Conservation (phyloP, 75 land plant genomes). For the Azolla pinnata region DNA sequence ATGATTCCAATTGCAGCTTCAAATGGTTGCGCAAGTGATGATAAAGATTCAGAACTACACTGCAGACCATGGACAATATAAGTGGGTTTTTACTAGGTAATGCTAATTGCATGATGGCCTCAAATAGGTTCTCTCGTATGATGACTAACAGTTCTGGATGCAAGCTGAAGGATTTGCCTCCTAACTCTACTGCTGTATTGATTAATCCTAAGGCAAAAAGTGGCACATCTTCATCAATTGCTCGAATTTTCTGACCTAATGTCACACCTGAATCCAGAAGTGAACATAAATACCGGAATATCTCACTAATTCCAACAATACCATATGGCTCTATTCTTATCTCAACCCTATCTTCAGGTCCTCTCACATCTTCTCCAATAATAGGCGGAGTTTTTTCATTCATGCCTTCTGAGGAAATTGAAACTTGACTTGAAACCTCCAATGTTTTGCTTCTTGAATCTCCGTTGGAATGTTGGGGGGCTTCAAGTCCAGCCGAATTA, state of each 20-base stretch:
- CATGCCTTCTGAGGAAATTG: conserved; percentile 2
- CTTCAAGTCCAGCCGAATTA: neutral
- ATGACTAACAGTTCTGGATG: conserved; percentile 68
- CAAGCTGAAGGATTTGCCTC: conserved; percentile 54
- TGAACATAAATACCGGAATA: conserved; percentile 85
- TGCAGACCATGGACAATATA: conserved; percentile 91
- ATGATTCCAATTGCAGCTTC: conserved; percentile 93
- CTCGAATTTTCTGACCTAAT: conserved; percentile 47
- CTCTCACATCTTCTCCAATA: conserved; percentile 11
- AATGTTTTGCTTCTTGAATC: neutral
- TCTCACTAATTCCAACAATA: conserved; percentile 87
- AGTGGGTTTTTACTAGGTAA: conserved; percentile 65
- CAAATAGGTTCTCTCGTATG: conserved; percentile 87
- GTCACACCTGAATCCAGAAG: conserved; percentile 64
- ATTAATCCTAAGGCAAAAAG: conserved; percentile 85
- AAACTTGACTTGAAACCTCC: conserved; percentile 14
- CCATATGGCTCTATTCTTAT: conserved; percentile 76
- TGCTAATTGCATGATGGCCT: conserved; percentile 92
- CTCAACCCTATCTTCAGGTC: conserved; percentile 26
- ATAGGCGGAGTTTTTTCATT: neutral
- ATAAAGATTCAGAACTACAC: conserved; percentile 88
- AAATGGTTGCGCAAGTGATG: conserved; percentile 64
- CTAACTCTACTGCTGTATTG: conserved; percentile 89
- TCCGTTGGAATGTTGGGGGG: neutral
- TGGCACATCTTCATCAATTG: conserved; percentile 92